Evolutionary conservation across 441 rosid species (phyloP).

Genomic region (Dalechampia spathulata): DNA sequence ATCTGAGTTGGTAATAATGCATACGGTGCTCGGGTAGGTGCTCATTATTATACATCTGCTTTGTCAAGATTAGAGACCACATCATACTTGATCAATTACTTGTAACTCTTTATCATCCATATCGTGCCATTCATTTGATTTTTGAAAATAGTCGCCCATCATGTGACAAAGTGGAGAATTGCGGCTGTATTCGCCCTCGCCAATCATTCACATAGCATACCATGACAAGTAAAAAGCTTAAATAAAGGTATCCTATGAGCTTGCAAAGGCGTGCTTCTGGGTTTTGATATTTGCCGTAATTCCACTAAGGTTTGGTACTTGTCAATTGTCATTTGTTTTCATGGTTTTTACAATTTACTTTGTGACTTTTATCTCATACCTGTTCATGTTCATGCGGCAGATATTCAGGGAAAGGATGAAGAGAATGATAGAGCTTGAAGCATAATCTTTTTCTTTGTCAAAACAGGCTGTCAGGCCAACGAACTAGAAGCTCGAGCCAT

Average conservation of each 20-base stretch:
- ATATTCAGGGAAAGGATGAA: no score
- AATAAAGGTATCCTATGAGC: background rate
- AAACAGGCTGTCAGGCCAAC: no score
- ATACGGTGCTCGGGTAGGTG: background rate
- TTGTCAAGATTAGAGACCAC: background rate
- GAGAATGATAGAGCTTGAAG: no score
- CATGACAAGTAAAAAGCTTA: background rate
- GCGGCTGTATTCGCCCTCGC: conserved; percentile 6
- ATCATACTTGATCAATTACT: background rate
- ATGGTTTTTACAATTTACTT: background rate
- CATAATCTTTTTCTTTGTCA: no score
- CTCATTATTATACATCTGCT: conserved; percentile 1
- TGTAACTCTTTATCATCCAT: no score
- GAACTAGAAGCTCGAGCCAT: conserved; percentile 1
- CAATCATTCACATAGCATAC: background rate
- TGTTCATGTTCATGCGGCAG: no score
- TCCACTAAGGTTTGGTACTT: background rate
- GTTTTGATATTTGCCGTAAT: background rate
- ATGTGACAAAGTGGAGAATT: conserved; percentile 3
- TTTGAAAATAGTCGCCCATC: background rate
- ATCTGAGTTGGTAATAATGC: background rate
- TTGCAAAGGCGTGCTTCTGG: background rate
- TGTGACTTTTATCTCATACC: background rate
- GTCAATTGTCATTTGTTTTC: background rate
- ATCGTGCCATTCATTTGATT: no score